These are phyloP conservation scores for Flaveria floridana DNA, from an alignment of 140 eudicot species.

Conservation along the genomic window DNA sequence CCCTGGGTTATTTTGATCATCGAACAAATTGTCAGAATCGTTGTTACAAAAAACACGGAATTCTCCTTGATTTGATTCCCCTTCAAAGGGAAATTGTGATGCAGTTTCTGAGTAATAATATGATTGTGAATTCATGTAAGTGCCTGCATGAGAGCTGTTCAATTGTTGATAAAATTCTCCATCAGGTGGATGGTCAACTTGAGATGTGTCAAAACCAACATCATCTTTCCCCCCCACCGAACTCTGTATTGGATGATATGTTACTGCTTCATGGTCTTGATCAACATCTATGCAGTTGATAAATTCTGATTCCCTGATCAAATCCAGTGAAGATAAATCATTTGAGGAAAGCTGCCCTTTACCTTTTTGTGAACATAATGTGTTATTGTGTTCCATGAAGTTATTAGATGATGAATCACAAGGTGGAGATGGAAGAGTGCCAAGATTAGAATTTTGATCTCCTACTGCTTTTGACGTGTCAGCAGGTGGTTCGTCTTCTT, in stretches of 20 bases:
- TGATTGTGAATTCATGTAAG: constrained; percentile 31
- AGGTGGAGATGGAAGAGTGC: constrained; percentile 33
- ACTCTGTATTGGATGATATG: constrained; percentile 27
- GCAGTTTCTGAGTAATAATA: constrained; percentile 35
- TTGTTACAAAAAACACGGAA: constrained; percentile 25
- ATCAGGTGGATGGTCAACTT: constrained; percentile 27
- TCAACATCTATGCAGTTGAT: constrained; percentile 33
- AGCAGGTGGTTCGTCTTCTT: constrained; percentile 26
- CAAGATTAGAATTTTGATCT: constrained; percentile 15
- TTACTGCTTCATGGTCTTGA: constrained; percentile 35
- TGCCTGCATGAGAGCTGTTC: constrained; percentile 27
- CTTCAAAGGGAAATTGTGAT: constrained; percentile 30
- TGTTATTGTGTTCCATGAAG: background rate
- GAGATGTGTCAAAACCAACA: constrained; percentile 37
- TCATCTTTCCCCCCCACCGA: constrained; percentile 23
- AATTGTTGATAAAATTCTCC: constrained; percentile 37
- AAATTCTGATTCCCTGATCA: constrained; percentile 24
- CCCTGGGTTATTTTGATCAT: constrained; percentile 24
- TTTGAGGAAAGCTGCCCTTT: constrained; percentile 39
- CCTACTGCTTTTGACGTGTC: constrained; percentile 34
- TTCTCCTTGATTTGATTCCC: constrained; percentile 41
- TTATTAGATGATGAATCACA: constrained; percentile 20
- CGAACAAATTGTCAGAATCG: constrained; percentile 30
- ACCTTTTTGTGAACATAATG: constrained; percentile 22
- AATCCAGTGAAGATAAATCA: constrained; percentile 25